A percentile compares a stretch with the other conserved stretches of the same genome.
Evolutionary conservation across 345 rosid species (phyloP).

Genomic region (Citrus inodora): DNA sequence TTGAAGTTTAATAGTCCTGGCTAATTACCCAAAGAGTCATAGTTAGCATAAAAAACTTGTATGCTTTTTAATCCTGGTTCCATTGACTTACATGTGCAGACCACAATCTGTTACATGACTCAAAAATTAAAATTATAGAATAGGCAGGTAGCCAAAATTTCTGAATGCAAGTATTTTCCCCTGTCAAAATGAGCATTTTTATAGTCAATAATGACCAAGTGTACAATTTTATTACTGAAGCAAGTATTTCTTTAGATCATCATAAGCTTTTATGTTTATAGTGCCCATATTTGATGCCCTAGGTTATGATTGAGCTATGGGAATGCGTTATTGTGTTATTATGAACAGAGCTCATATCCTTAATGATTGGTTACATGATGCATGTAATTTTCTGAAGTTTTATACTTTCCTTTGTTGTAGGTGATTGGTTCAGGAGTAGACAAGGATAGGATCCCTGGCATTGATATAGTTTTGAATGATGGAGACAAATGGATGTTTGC

Average conservation of each 20-base stretch:
- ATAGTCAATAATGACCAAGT: background rate
- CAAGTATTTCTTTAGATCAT: background rate
- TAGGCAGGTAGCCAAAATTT: background rate
- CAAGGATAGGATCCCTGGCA: constrained; percentile 81
- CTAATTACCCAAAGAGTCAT: background rate
- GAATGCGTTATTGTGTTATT: background rate
- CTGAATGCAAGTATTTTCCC: background rate
- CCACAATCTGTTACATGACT: background rate
- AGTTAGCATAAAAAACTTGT: background rate
- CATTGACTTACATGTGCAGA: background rate
- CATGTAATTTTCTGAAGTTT: background rate
- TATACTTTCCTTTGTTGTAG: constrained; percentile 36
- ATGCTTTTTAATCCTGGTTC: background rate
- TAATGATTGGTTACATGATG: background rate
- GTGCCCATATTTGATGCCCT: background rate
- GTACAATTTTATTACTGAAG: constrained; percentile 1
- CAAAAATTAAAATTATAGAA: background rate
- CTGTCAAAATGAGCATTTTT: background rate
- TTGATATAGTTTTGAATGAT: constrained; percentile 81
- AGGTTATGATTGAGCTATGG: background rate
- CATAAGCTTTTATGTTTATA: background rate
- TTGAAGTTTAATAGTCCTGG: background rate
- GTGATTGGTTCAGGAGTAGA: constrained; percentile 88
- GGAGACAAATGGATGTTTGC: constrained; percentile 99
- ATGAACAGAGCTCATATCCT: background rate